Base-by-base conservation (phyloP, 2,329 filamentous ascomycete species). In the Epichloe hybrida region DNA sequence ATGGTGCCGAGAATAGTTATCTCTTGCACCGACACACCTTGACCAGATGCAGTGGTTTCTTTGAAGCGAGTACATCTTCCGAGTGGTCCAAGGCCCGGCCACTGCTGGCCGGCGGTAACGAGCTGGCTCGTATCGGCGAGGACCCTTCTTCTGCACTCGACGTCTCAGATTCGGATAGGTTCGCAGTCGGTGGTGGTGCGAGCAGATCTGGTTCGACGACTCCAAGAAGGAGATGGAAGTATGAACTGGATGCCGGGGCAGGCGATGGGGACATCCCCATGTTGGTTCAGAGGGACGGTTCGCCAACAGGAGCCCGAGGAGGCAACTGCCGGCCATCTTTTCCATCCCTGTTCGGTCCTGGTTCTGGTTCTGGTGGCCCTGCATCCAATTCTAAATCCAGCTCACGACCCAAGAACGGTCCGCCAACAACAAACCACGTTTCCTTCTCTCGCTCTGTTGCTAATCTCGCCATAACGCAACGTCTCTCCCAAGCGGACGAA, bases 31-130 rank as follows among this genome's bases (percentile, higher is more conserved):
- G 83, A 53, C 77, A 96, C 61, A 95, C 91, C 40, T 72, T 97
- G 57, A 83, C 86, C 35, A 86, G 94, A 67, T 95, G 86, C 62
- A 95, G 89, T 5, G 89, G 88, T 15, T 96, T 95, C 72, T 97
- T 97, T 64, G 88, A 95, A 66, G 85, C 86, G 23, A 87, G 82
- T 62, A 89, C 84, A 43, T 88, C 81, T 60, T 81, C 84, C 52
- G 83, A 90, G 64, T 94, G 88, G 87, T 66, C 66, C 34, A 69
- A 62, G 51, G 57, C 58, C 9, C 60, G 56, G 9, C 60, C 58
- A 52, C 64, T 56, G 47, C 58, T 61, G 15, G 54, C 59, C 1
- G 57, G 57, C 7, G 66, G 66, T 4, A 66, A 66, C 48, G 71
- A 81, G 53, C 65, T 85, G 49, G 68, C 77, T 36, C 73, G 75